Base-by-base conservation (phyloP, 179 eudicot genomes). In the Beta corolliflora region DNA sequence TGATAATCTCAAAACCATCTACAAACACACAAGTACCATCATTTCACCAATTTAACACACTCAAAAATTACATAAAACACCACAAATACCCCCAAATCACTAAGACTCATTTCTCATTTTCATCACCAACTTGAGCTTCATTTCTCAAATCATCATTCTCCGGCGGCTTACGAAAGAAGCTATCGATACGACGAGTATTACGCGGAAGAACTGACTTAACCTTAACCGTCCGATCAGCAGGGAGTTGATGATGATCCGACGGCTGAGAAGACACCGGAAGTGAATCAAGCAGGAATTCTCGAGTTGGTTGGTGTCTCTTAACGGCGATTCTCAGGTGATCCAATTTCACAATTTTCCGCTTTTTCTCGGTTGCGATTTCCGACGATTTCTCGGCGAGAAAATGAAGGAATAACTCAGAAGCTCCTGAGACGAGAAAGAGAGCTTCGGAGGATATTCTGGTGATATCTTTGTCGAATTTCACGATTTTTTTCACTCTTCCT, bases 381-480 rank as follows among this genome's bases (percentile, higher is more conserved):
- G 94, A 90, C 5, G 97, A 94, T 86, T 81, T 87, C 81, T 91
- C 91, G 77, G 97, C 90, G 61, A 96, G 91, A 65, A 90, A 91
- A 23, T 87, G 76, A 69, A 94, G 88, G 86, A 96, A 96, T 12
- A 94, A 85, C 77, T 96, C 95, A 71, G 97, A 66, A 60, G 95
- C 89, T 59, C 86, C 79, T 0, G 99, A 83, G 76, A 96, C 55
- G 61, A 96, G 87, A 60, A 83, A 86, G 12, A 92, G 81, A 66
- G 98, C 96, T 80, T 96, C 99, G 10, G 99, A 87, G 58, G 89
- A 85, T 68, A 93, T 80, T 83, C 90, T 87, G 84, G 84, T 86
- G 83, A 96, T 91, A 59, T 96, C 99, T 61, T 82, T 84, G 92
- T 96, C 99, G 78, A 96, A 81, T 75, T 96, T 96, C 83, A 93